Percentiles rank a stretch among this genome's conserved stretches.
Evolutionary conservation across 2,329 filamentous ascomycete genomes (phyloP).

Genomic region (Claviceps fusiformis): DNA sequence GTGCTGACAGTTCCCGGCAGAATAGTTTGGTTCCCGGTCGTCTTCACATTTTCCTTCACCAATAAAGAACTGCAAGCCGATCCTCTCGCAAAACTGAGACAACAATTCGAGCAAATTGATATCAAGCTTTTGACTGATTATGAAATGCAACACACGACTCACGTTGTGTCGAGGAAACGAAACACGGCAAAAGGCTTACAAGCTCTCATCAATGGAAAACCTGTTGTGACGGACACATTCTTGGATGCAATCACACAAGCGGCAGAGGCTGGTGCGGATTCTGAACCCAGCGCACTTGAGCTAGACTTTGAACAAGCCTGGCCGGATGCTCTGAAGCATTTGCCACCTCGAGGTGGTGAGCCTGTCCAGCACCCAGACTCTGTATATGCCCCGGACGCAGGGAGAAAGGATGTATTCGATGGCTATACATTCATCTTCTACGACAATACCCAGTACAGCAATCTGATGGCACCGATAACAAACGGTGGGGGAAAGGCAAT

Average conservation of each 20-base stretch:
- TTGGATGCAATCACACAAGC: slow-evolving; percentile 57
- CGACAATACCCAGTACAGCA: slow-evolving; percentile 60
- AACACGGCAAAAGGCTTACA: slow-evolving; percentile 83
- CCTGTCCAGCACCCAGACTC: slow-evolving; percentile 52
- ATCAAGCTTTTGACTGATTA: slow-evolving; percentile 74
- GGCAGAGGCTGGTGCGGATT: slow-evolving; percentile 34
- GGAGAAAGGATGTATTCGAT: slow-evolving; percentile 60
- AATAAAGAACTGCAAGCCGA: slow-evolving; percentile 55
- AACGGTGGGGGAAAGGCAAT: slow-evolving; percentile 75
- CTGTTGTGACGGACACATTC: slow-evolving; percentile 62
- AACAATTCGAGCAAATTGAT: slow-evolving; percentile 67
- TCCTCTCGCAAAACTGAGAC: slow-evolving; percentile 46
- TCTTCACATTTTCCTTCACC: slow-evolving; percentile 62
- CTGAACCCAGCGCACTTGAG: slow-evolving; percentile 49
- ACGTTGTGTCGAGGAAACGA: slow-evolving; percentile 77
- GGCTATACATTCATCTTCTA: slow-evolving; percentile 86
- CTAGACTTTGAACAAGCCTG: slow-evolving; percentile 65
- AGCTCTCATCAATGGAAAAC: slow-evolving; percentile 67
- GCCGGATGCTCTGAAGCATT: slow-evolving; percentile 58
- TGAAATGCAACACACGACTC: slow-evolving; percentile 57
- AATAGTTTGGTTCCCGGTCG: slow-evolving; percentile 64
- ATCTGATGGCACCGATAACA: slow-evolving; percentile 59
- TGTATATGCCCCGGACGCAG: slow-evolving; percentile 57
- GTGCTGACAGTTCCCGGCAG: slow-evolving; percentile 25
- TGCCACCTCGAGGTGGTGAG: slow-evolving; percentile 66